These are phyloP conservation scores for Xanthoconium purpureum DNA, from an alignment of 768 basidiomycete species.

Conservation along the genomic window DNA sequence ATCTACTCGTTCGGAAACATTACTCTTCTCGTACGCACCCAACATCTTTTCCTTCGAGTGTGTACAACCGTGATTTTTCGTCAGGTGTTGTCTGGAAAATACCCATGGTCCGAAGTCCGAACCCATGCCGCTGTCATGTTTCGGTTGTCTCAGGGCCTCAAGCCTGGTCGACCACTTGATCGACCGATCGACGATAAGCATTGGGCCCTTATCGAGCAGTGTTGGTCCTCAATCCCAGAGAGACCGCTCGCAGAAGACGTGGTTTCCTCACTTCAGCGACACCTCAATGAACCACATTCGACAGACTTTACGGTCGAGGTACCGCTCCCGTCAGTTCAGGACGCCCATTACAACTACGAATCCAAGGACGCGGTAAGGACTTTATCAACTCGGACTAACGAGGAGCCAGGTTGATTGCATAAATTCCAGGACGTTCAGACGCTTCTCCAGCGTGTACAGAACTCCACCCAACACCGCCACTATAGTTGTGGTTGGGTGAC, in stretches of 20 bases:
- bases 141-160: neutral
- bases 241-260: neutral
- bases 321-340: too few relatives aligned
- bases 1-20: neutral
- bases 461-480: slow-evolving; percentile 1
- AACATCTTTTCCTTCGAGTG: neutral
- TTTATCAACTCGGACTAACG: neutral
- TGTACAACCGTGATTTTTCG: neutral
- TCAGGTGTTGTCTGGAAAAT: neutral
- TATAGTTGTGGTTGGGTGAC: slow-evolving; percentile 20
- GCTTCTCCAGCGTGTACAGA: neutral
- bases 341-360: too few relatives aligned
- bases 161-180: neutral
- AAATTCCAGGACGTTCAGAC: slow-evolving; percentile 4
- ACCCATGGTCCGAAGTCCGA: neutral
- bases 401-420: neutral
- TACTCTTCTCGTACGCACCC: neutral
- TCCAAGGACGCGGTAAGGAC: slow-evolving; percentile 15
- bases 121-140: neutral
- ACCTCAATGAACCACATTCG: too few relatives aligned
- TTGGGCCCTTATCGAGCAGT: slow-evolving; percentile 1
- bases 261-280: neutral
- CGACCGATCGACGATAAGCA: slow-evolving; percentile 3
- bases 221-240: slow-evolving; percentile 1
- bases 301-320: too few relatives aligned